Evolutionary conservation across 1,139 yeast genomes (phyloP).

Genomic region (Hansenula lynferdii): DNA sequence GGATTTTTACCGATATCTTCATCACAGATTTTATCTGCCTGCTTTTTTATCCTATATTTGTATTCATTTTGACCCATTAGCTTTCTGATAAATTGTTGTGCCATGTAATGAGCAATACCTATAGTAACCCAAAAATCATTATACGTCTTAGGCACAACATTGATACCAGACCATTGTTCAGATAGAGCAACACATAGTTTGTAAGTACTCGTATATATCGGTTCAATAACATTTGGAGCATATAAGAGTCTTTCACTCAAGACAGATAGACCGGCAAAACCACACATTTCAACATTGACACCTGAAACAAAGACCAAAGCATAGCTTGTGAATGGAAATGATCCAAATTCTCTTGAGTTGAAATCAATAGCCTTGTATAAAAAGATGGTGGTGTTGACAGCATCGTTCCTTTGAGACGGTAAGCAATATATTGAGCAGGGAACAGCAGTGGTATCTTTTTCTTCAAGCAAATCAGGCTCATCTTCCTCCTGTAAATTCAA

Average conservation of each 20-base stretch:
- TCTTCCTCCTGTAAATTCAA: constrained; percentile 33
- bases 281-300: constrained; percentile 44
- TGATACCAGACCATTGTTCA: constrained; percentile 91
- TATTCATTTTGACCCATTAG: constrained; percentile 85
- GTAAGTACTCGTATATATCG: constrained; percentile 69
- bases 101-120: constrained; percentile 85
- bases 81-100: constrained; percentile 59
- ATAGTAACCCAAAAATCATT: constrained; percentile 90
- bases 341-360: constrained; percentile 84
- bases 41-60: constrained; percentile 61
- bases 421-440: constrained; percentile 26
- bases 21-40: constrained; percentile 61
- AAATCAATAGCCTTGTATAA: constrained; percentile 76
- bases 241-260: constrained; percentile 65
- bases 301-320: constrained; percentile 73
- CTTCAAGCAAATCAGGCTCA: constrained; percentile 36
- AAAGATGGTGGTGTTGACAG: constrained; percentile 72
- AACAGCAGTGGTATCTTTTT: constrained; percentile 29
- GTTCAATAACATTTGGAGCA: constrained; percentile 75
- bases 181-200: constrained; percentile 66
- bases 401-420: constrained; percentile 28
- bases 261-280: constrained; percentile 76
- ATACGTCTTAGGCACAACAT: constrained; percentile 75
- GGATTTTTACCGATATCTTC: constrained; percentile 83
- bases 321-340: constrained; percentile 85